Conservation (phyloP, 768 basidiomycete genomes). For the Leccinum rimulosum region DNA sequence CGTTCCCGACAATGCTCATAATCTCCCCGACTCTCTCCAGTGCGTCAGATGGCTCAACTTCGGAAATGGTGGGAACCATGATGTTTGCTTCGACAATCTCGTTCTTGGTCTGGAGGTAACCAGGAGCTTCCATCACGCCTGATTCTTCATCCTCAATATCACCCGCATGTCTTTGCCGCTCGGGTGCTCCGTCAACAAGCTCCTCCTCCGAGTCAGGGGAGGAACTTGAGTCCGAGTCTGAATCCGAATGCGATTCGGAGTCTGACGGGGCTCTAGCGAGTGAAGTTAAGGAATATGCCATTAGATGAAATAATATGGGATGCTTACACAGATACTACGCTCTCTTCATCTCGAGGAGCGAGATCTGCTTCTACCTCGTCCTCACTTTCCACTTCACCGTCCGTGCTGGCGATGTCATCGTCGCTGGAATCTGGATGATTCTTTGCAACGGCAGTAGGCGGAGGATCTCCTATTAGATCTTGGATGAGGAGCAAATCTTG, state of each 20-base stretch:
- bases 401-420: constrained; percentile 53
- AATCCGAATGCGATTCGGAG: constrained; percentile 43
- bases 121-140: constrained; percentile 36
- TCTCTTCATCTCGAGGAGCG: constrained; percentile 42
- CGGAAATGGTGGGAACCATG: constrained; percentile 57
- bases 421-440: constrained; percentile 30
- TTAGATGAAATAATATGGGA: not conserved
- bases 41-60: constrained; percentile 59
- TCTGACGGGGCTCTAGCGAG: constrained; percentile 25
- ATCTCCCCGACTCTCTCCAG: constrained; percentile 79
- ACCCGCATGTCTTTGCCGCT: constrained; percentile 7
- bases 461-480: constrained; percentile 49
- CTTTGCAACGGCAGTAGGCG: not conserved
- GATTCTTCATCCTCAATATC: constrained; percentile 55
- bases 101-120: constrained; percentile 65
- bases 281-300: constrained; percentile 15
- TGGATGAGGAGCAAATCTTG: constrained; percentile 77
- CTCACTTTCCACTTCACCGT: constrained; percentile 56
- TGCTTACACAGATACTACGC: constrained; percentile 23
- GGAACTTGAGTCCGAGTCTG: constrained; percentile 18
- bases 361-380: constrained; percentile 72
- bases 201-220: constrained; percentile 24
- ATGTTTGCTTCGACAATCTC: constrained; percentile 62
- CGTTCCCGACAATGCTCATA: constrained; percentile 67
- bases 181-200: constrained; percentile 2